Percentiles rank a stretch among this genome's conserved stretches.
Conservation (phyloP, 805 yeast species). For the Ogataea allantospora region DNA sequence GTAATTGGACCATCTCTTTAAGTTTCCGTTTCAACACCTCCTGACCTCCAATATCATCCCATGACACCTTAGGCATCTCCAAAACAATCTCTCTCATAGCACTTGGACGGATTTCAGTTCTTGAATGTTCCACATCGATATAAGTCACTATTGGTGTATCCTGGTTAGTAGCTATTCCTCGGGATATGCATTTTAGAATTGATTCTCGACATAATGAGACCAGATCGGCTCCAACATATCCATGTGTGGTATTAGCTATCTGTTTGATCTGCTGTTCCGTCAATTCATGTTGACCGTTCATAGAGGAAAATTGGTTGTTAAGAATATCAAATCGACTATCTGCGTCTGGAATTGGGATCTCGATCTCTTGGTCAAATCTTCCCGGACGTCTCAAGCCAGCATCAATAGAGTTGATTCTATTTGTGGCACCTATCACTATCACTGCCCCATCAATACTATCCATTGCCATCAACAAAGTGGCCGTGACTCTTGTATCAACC, state of each 20-base stretch:
- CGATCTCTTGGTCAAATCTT: slow-evolving; percentile 89
- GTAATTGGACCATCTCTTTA: slow-evolving; percentile 88
- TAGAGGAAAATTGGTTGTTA: slow-evolving; percentile 53
- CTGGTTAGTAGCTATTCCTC: slow-evolving; percentile 41
- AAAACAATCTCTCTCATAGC: slow-evolving; percentile 95
- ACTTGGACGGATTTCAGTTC: slow-evolving; percentile 84
- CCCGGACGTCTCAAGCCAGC: slow-evolving; percentile 91
- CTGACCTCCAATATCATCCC: slow-evolving; percentile 98
- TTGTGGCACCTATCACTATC: slow-evolving; percentile 87
- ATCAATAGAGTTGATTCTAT: slow-evolving; percentile 87
- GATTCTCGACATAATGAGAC: slow-evolving; percentile 86
- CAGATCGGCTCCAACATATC: slow-evolving; percentile 96
- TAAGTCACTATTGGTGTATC: slow-evolving; percentile 45
- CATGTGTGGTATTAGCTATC: slow-evolving; percentile 82
- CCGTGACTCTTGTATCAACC: slow-evolving; percentile 86
- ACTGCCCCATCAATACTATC: slow-evolving; percentile 69
- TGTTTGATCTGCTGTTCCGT: slow-evolving; percentile 52
- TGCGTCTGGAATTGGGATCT: slow-evolving; percentile 89
- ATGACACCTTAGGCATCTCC: slow-evolving; percentile 90
- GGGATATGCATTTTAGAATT: slow-evolving; percentile 76
- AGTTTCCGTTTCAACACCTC: slow-evolving; percentile 75
- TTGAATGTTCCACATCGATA: slow-evolving; percentile 66
- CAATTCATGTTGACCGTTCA: slow-evolving; percentile 50
- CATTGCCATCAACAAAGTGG: slow-evolving; percentile 79
- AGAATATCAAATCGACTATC: slow-evolving; percentile 76